Evolutionary conservation across 108 stramenopile species (phyloP), one percentile per base, ranked within the genome.

Genomic region (Nannochloropsis granulata): DNA sequence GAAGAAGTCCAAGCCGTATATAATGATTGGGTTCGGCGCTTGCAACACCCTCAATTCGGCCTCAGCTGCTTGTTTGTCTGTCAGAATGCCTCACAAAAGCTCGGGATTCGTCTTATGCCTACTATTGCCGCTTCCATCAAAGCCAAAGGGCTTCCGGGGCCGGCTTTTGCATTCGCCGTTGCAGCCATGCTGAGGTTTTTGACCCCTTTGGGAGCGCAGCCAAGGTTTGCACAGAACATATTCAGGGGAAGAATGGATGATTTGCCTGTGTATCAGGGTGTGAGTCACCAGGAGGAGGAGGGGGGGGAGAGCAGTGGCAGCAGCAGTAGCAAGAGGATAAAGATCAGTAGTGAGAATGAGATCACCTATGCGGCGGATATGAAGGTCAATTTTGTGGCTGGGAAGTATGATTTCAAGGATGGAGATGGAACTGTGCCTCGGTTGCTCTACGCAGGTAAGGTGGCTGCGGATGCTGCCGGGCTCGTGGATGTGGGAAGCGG

Each of bases 31-130:
- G 91, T 93, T 45, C 79, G 78, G 79, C 90, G 96, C 23, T 79
- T 96, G 82, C 43, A 82, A 24, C 94, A 94, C 93, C 92, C 94
- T 1, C 83, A 92, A 82, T 96, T 96, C 91, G 96, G 96, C 25
- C 85, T 96, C 44, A 91, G 92, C 23, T 92, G 93, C 24, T 95
- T 95, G 90, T 96, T 96, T 86, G 94, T 96, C 84, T 93, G 93
- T 9, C 94, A 96, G 88, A 95, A 95, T 90, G 94, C 93, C 24
- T 92, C 94, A 13, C 91, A 94, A 83, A 96, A 96, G 83, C 93
- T 94, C 79, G 95, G 95, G 26, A 93, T 95, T 43, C 93, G 95
- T 19, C 87, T 94, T 78, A 90, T 91, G 21, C 94, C 94, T 12
- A 95, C 93, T 13, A 83, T 96, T 34, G 14, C 13, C n/a, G 81